Percentiles rank a stretch among this genome's conserved stretches.
Evolutionary conservation across 345 rosid genomes (phyloP).

Genomic region (Fremontodendron californicum): DNA sequence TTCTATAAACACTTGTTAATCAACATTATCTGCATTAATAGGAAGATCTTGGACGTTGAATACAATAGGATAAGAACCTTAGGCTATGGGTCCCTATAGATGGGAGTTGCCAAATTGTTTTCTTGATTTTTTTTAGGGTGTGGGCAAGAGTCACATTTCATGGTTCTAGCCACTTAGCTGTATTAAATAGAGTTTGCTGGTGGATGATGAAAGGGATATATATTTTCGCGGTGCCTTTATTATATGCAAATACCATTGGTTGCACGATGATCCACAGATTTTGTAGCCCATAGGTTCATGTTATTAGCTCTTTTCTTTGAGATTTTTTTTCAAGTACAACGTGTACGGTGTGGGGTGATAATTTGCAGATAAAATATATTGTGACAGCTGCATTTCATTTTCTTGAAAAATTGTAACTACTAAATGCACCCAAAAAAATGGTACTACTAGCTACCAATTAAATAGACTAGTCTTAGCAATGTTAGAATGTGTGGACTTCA

Average conservation of each 20-base stretch:
- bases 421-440: not conserved
- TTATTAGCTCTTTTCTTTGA: slow-evolving; percentile 3
- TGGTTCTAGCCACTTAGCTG: slow-evolving; percentile 21
- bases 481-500: not conserved
- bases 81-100: slow-evolving; percentile 29
- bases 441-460: not conserved
- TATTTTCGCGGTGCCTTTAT: slow-evolving; percentile 39
- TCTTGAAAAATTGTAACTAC: not conserved
- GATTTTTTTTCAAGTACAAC: not conserved
- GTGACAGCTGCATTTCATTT: slow-evolving; percentile 22
- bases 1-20: not conserved
- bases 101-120: slow-evolving; percentile 18
- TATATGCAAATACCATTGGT: slow-evolving; percentile 40
- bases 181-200: slow-evolving; percentile 24
- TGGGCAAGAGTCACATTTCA: slow-evolving; percentile 39
- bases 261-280: slow-evolving; percentile 47
- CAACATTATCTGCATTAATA: not conserved
- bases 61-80: slow-evolving; percentile 24
- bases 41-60: slow-evolving; percentile 26
- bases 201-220: slow-evolving; percentile 27
- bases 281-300: slow-evolving; percentile 22
- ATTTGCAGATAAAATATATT: slow-evolving; percentile 5
- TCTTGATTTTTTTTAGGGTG: not conserved
- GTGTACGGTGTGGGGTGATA: slow-evolving; percentile 12
- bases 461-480: not conserved